These are phyloP conservation scores for Cutaneotrichosporon cyanovorans DNA, from an alignment of 1,284 basidiomycete genomes.

Conservation along the genomic window DNA sequence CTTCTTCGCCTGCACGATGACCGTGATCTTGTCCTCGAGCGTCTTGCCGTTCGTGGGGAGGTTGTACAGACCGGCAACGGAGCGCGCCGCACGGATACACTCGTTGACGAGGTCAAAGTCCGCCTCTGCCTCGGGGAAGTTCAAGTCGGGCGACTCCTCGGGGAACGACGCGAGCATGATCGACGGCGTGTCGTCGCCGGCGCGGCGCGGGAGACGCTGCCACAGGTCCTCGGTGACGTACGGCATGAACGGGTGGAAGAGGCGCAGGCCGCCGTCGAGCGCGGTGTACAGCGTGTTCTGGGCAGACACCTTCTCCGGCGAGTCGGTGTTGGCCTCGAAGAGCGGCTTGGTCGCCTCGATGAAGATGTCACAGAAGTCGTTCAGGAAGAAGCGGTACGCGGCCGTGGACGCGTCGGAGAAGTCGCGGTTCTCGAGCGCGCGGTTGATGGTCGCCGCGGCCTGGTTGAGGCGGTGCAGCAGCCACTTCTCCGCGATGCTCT, in stretches of 20 bases:
- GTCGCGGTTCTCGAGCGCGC: constrained; percentile 68
- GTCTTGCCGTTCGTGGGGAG: constrained; percentile 65
- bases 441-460: constrained; percentile 70
- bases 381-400: constrained; percentile 93
- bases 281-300: constrained; percentile 96
- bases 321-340: constrained; percentile 67
- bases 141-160: constrained; percentile 51
- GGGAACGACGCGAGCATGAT: constrained; percentile 89
- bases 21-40: constrained; percentile 49
- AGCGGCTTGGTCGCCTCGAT: constrained; percentile 98
- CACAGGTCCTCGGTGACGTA: constrained; percentile 98
- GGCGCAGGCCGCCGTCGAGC: constrained; percentile 77
- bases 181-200: constrained; percentile 70
- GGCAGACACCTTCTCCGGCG: constrained; percentile 63
- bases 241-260: constrained; percentile 98
- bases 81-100: constrained; percentile 70
- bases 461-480: constrained; percentile 88
- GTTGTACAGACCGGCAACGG: constrained; percentile 83
- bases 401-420: constrained; percentile 85
- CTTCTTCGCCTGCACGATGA: constrained; percentile 68
- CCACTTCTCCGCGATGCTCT: constrained; percentile 91
- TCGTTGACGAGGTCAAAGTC: constrained; percentile 83
- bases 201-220: constrained; percentile 85
- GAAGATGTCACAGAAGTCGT: constrained; percentile 97
- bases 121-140: constrained; percentile 67